Conservation (phyloP, 441 rosid genomes). For the Erodium texanum region DNA sequence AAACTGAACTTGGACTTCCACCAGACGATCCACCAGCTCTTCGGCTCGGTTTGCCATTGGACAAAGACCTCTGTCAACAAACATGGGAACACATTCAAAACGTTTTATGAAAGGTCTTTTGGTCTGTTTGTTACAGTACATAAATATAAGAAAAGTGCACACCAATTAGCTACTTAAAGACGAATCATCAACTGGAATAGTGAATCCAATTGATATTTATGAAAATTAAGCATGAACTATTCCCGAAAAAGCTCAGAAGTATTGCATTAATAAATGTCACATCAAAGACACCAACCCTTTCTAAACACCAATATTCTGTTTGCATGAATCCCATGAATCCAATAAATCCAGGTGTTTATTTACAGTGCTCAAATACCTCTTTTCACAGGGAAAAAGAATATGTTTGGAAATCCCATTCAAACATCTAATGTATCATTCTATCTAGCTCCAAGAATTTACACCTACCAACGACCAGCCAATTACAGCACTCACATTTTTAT, state of each 20-base stretch:
- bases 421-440: not conserved
- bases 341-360: not conserved
- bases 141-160: not conserved
- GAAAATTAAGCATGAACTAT: not conserved
- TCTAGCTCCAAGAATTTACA: not conserved
- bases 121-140: not conserved
- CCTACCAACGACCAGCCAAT: not conserved
- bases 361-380: not conserved
- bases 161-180: not conserved
- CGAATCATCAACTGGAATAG: not conserved
- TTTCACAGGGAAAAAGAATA: not conserved
- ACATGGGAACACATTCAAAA: conserved; percentile 17
- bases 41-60: conserved; percentile 38
- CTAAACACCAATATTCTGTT: not conserved
- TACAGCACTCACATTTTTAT: not conserved
- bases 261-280: not conserved
- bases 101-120: not conserved
- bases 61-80: conserved; percentile 33
- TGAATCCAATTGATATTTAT: not conserved
- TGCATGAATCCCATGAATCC: not conserved
- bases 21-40: conserved; percentile 39
- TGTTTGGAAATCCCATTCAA: not conserved
- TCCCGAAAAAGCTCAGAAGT: not conserved
- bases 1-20: conserved; percentile 32
- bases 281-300: not conserved